These are phyloP conservation scores for Ganoderma resinaceum DNA, from an alignment of 1,284 basidiomycete genomes.

Conservation along the genomic window DNA sequence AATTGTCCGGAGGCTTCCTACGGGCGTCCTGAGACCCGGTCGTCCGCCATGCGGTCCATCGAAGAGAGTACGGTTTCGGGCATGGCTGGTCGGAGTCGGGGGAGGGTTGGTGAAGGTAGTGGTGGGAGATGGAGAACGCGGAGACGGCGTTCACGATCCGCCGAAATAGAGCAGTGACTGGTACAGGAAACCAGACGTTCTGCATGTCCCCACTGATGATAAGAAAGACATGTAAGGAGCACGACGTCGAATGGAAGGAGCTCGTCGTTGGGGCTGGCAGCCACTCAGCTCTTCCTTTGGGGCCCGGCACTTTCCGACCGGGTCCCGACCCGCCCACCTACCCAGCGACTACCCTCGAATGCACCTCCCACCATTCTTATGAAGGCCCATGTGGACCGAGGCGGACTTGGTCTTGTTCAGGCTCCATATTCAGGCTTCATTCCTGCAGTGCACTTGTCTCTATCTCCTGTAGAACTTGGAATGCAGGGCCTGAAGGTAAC, in stretches of 20 bases:
- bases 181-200: slow-evolving; percentile 63
- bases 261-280: not conserved
- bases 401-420: too few species aligned
- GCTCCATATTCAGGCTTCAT: too few species aligned
- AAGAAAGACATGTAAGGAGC: slow-evolving; percentile 34
- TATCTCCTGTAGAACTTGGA: too few species aligned
- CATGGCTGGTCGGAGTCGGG: slow-evolving; percentile 31
- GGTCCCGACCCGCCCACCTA: not conserved
- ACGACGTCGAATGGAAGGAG: slow-evolving; percentile 19
- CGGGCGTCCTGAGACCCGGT: not conserved
- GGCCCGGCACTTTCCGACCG: not conserved
- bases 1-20: slow-evolving; percentile 6
- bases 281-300: not conserved
- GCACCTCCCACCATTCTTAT: too few species aligned
- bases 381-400: too few species aligned
- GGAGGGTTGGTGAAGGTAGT: slow-evolving; percentile 50
- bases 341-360: too few species aligned
- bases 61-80: slow-evolving; percentile 25
- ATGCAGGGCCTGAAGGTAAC: too few species aligned
- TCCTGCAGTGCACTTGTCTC: too few species aligned
- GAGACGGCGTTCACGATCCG: slow-evolving; percentile 73
- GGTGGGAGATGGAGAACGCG: slow-evolving; percentile 67
- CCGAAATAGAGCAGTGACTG: slow-evolving; percentile 64
- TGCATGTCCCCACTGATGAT: slow-evolving; percentile 48
- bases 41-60: slow-evolving; percentile 26